Evolutionary conservation across 495 filamentous ascomycete genomes (phyloP).

Genomic region (Podospora pseudoanserina): DNA sequence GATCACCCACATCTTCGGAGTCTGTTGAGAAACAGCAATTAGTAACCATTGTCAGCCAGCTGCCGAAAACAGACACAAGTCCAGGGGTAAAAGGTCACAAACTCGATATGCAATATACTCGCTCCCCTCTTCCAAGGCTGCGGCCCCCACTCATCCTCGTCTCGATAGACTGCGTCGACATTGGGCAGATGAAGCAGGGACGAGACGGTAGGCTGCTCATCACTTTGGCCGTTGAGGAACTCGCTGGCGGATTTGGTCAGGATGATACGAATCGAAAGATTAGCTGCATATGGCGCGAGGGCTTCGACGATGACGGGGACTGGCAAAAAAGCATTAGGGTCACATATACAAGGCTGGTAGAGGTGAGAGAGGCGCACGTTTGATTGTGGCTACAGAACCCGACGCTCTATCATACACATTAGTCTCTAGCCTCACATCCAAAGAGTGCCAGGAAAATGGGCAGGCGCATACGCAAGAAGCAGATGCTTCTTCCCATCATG

Average conservation of each 20-base stretch:
- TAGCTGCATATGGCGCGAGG: constrained; percentile 49
- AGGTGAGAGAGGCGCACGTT: constrained; percentile 34
- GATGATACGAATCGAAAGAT: constrained; percentile 74
- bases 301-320: constrained; percentile 65
- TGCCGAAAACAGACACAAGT: not conserved
- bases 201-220: constrained; percentile 62
- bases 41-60: not conserved
- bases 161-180: constrained; percentile 70
- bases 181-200: constrained; percentile 47
- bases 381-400: constrained; percentile 78
- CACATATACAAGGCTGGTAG: not conserved
- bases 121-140: constrained; percentile 65
- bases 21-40: constrained; percentile 1
- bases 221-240: constrained; percentile 66
- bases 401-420: constrained; percentile 45
- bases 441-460: constrained; percentile 63
- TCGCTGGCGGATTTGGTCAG: constrained; percentile 65
- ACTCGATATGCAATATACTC: constrained; percentile 79
- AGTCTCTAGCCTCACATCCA: constrained; percentile 40
- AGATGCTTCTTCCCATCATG: constrained; percentile 69
- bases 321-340: not conserved
- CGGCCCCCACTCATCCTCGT: constrained; percentile 74
- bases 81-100: constrained; percentile 43
- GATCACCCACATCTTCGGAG: constrained; percentile 24
- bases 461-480: constrained; percentile 61